Conservation (phyloP, 1,139 yeast species). For the Pichia sp. region DNA sequence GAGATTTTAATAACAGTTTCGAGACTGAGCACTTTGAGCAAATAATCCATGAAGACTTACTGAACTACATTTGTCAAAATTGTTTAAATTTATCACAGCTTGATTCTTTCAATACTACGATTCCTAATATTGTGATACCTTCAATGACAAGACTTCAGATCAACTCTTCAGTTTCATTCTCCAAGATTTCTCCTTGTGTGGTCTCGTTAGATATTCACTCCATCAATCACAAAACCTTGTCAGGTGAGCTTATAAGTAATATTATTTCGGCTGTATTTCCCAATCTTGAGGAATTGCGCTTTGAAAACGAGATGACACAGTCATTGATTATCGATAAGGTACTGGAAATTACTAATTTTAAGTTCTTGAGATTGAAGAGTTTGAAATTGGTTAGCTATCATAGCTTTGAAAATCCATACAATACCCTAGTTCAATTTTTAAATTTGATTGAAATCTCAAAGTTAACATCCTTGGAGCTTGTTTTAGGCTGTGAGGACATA, state of each 20-base stretch:
- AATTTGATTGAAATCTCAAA: conserved; percentile 27
- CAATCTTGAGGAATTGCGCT: conserved; percentile 14
- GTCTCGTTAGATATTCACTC: too few relatives aligned
- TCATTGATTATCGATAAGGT: conserved; percentile 26
- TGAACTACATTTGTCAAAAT: conserved; percentile 13
- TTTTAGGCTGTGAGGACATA: conserved; percentile 38
- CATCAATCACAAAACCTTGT: too few relatives aligned
- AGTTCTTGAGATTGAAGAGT: conserved; percentile 18
- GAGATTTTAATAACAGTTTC: background rate
- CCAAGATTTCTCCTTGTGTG: too few relatives aligned
- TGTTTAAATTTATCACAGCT: conserved; percentile 20
- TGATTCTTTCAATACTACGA: conserved; percentile 11
- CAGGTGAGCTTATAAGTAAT: too few relatives aligned
- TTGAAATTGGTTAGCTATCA: conserved; percentile 37
- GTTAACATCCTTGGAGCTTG: conserved; percentile 33
- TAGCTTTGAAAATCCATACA: conserved; percentile 8
- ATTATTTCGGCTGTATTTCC: too few relatives aligned
- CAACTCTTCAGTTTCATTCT: too few relatives aligned
- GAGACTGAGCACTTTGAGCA: background rate
- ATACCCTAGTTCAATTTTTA: conserved; percentile 13
- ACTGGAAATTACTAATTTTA: background rate
- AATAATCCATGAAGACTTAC: conserved; percentile 12
- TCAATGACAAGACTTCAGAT: conserved; percentile 18
- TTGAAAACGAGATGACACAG: conserved; percentile 32
- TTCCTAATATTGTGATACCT: conserved; percentile 8